Conservation (phyloP, 805 yeast genomes). For the Ogataea glucozyma region DNA sequence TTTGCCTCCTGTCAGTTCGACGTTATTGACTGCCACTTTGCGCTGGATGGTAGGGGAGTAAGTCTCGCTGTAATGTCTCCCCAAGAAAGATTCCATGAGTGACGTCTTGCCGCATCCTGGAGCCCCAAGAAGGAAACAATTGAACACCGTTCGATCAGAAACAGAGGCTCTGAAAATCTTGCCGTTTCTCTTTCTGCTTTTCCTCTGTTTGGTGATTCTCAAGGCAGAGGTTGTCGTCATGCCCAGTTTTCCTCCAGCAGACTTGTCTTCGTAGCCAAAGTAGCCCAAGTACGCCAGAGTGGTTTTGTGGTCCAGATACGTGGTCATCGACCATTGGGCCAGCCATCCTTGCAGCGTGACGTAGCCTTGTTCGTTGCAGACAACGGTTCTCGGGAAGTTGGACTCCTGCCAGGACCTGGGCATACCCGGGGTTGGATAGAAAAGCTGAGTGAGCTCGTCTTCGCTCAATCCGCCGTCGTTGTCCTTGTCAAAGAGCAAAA, state of each 20-base stretch:
- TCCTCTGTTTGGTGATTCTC: constrained; percentile 80
- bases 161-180: constrained; percentile 66
- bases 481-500: constrained; percentile 85
- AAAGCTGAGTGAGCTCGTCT: constrained; percentile 64
- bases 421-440: constrained; percentile 89
- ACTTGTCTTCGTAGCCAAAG: constrained; percentile 72
- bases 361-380: constrained; percentile 84
- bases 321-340: constrained; percentile 98
- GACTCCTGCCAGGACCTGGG: constrained; percentile 86
- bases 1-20: constrained; percentile 91
- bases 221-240: constrained; percentile 48
- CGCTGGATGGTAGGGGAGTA: constrained; percentile 85
- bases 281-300: constrained; percentile 88
- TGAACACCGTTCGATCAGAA: constrained; percentile 85
- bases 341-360: constrained; percentile 97
- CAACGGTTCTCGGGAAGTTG: constrained; percentile 84
- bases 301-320: constrained; percentile 77
- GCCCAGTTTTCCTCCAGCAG: constrained; percentile 16
- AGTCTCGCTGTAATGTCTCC: constrained; percentile 64
- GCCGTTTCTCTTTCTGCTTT: constrained; percentile 63
- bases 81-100: constrained; percentile 76
- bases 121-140: constrained; percentile 85
- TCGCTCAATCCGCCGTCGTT: constrained; percentile 94
- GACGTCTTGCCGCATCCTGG: constrained; percentile 87
- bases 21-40: constrained; percentile 83